These are phyloP conservation scores for Hemisphaericaspora xylofermentans DNA, from an alignment of 1,139 yeast genomes.

Conservation along the genomic window DNA sequence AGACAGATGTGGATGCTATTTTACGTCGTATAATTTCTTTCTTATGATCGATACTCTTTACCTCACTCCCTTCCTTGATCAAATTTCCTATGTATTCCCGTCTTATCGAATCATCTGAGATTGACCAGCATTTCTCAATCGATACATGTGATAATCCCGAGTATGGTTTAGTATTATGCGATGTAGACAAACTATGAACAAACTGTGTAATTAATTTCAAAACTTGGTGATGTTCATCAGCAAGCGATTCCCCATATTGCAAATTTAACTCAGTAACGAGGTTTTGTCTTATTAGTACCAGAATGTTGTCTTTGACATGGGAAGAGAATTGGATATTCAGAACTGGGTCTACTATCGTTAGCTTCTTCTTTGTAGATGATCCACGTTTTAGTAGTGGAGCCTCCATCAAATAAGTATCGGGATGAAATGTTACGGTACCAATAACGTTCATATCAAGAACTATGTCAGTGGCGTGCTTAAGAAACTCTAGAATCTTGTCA, in stretches of 20 bases:
- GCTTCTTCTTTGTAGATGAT: conserved; percentile 1
- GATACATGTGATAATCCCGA: conserved; percentile 12
- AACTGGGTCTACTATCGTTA: conserved; percentile 20
- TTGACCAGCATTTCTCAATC: conserved; percentile 35
- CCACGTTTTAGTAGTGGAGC: neutral
- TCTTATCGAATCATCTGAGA: conserved; percentile 26
- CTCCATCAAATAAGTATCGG: conserved; percentile 2
- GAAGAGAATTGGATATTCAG: conserved; percentile 17
- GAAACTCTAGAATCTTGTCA: conserved; percentile 8
- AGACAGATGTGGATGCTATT: conserved; percentile 16
- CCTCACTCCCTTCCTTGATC: conserved; percentile 2
- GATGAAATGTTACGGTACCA: conserved; percentile 10
- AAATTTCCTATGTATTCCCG: conserved; percentile 19
- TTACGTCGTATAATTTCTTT: neutral
- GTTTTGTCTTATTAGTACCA: conserved; percentile 14
- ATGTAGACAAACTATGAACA: conserved; percentile 14
- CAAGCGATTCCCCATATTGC: conserved; percentile 32
- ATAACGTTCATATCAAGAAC: conserved; percentile 16
- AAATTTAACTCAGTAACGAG: conserved; percentile 18
- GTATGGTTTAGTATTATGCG: conserved; percentile 3
- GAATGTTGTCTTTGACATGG: conserved; percentile 13
- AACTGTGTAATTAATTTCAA: conserved; percentile 23
- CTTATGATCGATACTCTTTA: neutral
- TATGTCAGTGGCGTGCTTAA: conserved; percentile 10
- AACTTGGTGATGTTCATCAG: conserved; percentile 28